A percentile compares a stretch with the other conserved stretches of the same genome.
Conservation (phyloP, 768 basidiomycete species). For the Tricholoma terreum region DNA sequence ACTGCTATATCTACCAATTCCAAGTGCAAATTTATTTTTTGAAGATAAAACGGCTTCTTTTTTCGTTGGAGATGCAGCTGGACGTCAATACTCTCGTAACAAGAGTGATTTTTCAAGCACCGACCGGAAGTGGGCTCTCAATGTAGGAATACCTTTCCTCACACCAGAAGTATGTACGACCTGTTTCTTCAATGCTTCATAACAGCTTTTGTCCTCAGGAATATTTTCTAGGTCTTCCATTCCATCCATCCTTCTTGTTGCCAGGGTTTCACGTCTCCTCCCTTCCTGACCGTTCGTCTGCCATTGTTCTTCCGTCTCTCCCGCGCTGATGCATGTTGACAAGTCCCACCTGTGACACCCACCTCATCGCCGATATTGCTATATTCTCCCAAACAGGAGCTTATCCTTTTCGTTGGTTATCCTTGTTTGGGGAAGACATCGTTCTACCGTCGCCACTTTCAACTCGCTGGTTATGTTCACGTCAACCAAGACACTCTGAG, state of each 20-base stretch:
- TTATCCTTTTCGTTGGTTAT: slow-evolving; percentile 51
- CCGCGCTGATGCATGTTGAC: slow-evolving; percentile 1
- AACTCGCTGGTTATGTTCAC: slow-evolving; percentile 65
- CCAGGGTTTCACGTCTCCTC: slow-evolving; percentile 67
- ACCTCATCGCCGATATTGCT: slow-evolving; percentile 51
- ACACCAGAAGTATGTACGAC: slow-evolving; percentile 74
- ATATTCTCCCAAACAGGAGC: slow-evolving; percentile 32
- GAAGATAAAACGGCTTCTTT: slow-evolving; percentile 65
- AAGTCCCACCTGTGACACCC: slow-evolving; percentile 51
- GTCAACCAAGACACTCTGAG: slow-evolving; percentile 85
- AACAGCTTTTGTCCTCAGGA: slow-evolving; percentile 46
- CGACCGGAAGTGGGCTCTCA: slow-evolving; percentile 84
- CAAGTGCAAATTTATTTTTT: not conserved
- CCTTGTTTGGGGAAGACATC: slow-evolving; percentile 75
- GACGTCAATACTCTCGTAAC: slow-evolving; percentile 46
- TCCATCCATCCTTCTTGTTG: slow-evolving; percentile 43
- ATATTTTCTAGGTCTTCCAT: slow-evolving; percentile 63
- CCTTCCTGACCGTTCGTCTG: slow-evolving; percentile 33
- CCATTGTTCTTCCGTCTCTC: not conserved
- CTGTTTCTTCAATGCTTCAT: not conserved
- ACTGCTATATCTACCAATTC: not conserved
- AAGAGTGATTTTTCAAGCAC: slow-evolving; percentile 73
- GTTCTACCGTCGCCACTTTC: slow-evolving; percentile 72
- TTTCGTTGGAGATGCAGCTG: slow-evolving; percentile 91
- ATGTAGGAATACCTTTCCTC: slow-evolving; percentile 66